A percentile compares a stretch with the other conserved stretches of the same genome.
These are phyloP conservation scores for Coniochaeta pulveracea DNA, from an alignment of 2,329 filamentous ascomycete species.

Conservation along the genomic window DNA sequence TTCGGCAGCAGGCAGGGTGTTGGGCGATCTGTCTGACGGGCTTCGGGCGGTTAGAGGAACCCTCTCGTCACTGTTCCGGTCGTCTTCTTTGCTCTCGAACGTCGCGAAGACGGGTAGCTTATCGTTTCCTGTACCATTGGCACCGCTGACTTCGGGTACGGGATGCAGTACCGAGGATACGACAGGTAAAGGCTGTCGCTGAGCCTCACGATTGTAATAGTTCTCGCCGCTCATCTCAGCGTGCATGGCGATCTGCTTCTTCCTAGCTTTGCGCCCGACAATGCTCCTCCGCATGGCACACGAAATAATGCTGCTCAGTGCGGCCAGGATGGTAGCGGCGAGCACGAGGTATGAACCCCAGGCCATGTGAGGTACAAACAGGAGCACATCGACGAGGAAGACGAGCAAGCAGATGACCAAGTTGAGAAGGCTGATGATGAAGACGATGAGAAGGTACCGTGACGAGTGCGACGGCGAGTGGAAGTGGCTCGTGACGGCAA, in stretches of 20 bases:
- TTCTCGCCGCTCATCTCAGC: constrained; percentile 95
- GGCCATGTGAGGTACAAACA: constrained; percentile 87
- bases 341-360: constrained; percentile 95
- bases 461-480: constrained; percentile 83
- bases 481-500: constrained; percentile 74
- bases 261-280: constrained; percentile 84
- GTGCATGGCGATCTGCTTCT: constrained; percentile 84
- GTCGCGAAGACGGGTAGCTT: constrained; percentile 46
- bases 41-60: constrained; percentile 58
- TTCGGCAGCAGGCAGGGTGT: constrained; percentile 27
- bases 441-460: constrained; percentile 71
- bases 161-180: constrained; percentile 37
- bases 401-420: constrained; percentile 74
- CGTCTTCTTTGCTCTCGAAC: constrained; percentile 53
- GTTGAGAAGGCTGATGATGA: constrained; percentile 79
- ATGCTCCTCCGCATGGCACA: constrained; percentile 92
- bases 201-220: constrained; percentile 65
- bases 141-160: constrained; percentile 44
- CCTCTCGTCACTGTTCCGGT: constrained; percentile 54
- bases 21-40: constrained; percentile 45
- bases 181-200: constrained; percentile 30
- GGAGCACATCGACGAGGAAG: constrained; percentile 84
- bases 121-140: constrained; percentile 33
- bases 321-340: constrained; percentile 76
- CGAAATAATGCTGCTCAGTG: constrained; percentile 71